phyloP scores from a whole-genome alignment of 2,329 filamentous ascomycete genomes.

The Gremmenia infestans region DNA sequence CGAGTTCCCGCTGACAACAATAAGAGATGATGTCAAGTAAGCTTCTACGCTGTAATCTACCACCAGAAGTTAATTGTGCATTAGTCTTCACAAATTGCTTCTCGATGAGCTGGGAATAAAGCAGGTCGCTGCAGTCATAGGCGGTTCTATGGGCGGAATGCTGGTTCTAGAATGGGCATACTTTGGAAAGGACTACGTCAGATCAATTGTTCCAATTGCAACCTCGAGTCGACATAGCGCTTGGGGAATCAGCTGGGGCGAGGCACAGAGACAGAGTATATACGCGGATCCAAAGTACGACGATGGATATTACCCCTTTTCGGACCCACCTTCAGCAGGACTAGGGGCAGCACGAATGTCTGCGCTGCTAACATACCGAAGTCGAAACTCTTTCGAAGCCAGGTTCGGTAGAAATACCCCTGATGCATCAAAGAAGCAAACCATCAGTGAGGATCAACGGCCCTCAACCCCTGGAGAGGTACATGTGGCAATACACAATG shows the following conservation, averaged over 20 bases:
- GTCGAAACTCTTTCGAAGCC: conserved; percentile 93
- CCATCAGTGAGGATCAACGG: conserved; percentile 65
- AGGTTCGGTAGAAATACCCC: conserved; percentile 91
- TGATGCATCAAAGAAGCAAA: conserved; percentile 76
- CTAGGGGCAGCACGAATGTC: conserved; percentile 95
- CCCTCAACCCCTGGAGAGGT: conserved; percentile 53
- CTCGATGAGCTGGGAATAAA: conserved; percentile 76
- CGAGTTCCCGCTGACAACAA: conserved; percentile 92
- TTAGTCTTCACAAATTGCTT: conserved; percentile 70
- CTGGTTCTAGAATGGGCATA: conserved; percentile 90
- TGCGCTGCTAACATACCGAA: conserved; percentile 90
- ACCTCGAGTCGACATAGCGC: conserved; percentile 81
- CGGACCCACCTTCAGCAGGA: conserved; percentile 80
- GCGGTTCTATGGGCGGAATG: conserved; percentile 85
- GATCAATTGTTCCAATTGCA: conserved; percentile 75
- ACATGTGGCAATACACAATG: conserved; percentile 78
- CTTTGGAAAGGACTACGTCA: conserved; percentile 80
- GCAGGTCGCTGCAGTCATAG: conserved; percentile 73
- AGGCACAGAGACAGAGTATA: conserved; percentile 86
- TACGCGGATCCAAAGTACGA: conserved; percentile 98
- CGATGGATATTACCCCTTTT: conserved; percentile 87
- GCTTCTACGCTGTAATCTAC: conserved; percentile 31
- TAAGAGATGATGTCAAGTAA: conserved; percentile 91
- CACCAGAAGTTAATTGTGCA: conserved; percentile 13
- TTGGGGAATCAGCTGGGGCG: conserved; percentile 89